These are phyloP conservation scores for Litsea cubeba DNA, from an alignment of 164 flowering plant species.

Conservation along the genomic window DNA sequence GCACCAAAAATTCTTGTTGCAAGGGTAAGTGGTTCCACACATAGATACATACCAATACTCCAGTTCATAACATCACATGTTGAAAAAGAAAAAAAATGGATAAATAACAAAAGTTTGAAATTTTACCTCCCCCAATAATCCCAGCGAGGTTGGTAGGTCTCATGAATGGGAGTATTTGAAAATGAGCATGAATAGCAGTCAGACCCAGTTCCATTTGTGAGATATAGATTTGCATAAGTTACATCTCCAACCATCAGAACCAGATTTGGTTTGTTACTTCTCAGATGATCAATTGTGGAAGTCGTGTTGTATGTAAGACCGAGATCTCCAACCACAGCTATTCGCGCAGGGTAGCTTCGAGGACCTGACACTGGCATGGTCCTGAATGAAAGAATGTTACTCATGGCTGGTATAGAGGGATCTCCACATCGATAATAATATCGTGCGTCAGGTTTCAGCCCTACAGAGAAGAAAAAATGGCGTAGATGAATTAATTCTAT, in stretches of 20 bases:
- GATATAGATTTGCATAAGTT: constrained; percentile 79
- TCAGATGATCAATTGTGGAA: constrained; percentile 64
- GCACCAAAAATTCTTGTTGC: too few relatives aligned
- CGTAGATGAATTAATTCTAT: not conserved
- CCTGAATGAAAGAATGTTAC: constrained; percentile 47
- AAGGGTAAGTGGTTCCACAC: too few relatives aligned
- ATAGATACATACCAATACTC: too few relatives aligned
- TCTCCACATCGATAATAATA: constrained; percentile 91
- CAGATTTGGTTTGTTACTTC: constrained; percentile 70
- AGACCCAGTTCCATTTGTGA: constrained; percentile 84
- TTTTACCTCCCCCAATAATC: constrained; percentile 96
- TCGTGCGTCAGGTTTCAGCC: constrained; percentile 49
- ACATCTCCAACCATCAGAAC: constrained; percentile 78
- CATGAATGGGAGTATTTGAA: constrained; percentile 68
- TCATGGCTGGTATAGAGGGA: constrained; percentile 71
- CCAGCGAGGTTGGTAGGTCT: constrained; percentile 98
- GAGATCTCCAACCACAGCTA: constrained; percentile 79
- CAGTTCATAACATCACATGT: not conserved
- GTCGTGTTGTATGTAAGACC: constrained; percentile 93
- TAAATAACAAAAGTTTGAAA: not conserved
- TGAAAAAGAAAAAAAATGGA: not conserved
- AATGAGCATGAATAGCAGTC: constrained; percentile 86
- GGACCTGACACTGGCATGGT: constrained; percentile 77
- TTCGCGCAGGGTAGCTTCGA: constrained; percentile 59
- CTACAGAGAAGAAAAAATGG: constrained; percentile 30